Conservation (phyloP, 805 yeast genomes). For the Wickerhamomyces chambardii region DNA sequence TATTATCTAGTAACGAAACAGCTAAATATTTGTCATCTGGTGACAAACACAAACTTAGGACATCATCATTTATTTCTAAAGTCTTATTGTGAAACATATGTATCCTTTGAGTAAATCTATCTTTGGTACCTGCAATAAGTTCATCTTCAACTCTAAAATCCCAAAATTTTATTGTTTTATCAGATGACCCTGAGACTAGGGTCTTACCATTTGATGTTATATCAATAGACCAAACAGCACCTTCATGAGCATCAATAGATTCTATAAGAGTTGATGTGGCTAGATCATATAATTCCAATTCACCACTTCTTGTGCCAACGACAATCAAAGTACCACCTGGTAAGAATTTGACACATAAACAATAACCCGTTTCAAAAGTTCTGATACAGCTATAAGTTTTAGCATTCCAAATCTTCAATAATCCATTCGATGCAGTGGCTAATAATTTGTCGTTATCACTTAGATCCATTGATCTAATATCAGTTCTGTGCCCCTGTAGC, state of each 20-base stretch:
- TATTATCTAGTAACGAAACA: conserved; percentile 79
- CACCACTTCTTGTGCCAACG: conserved; percentile 84
- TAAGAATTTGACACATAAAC: conserved; percentile 68
- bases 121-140: conserved; percentile 56
- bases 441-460: conserved; percentile 74
- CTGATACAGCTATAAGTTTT: conserved; percentile 68
- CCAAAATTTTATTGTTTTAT: conserved; percentile 88
- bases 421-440: conserved; percentile 88
- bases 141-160: conserved; percentile 61
- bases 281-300: conserved; percentile 75
- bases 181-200: conserved; percentile 90
- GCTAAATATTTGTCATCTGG: conserved; percentile 75
- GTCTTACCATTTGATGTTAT: conserved; percentile 78
- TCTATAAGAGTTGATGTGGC: conserved; percentile 72
- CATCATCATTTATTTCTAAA: conserved; percentile 80
- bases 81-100: conserved; percentile 68
- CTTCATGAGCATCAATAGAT: conserved; percentile 68
- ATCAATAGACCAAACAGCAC: conserved; percentile 88
- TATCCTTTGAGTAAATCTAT: conserved; percentile 39
- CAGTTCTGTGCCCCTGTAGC: conserved; percentile 81
- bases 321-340: conserved; percentile 90
- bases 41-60: conserved; percentile 69
- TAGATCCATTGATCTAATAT: conserved; percentile 74
- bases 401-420: conserved; percentile 82
- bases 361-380: conserved; percentile 84